A percentile compares a stretch with the other conserved stretches of the same genome.
Evolutionary conservation across 148 eudicot species (phyloP).

Genomic region (Rhododendron kiyosumense): DNA sequence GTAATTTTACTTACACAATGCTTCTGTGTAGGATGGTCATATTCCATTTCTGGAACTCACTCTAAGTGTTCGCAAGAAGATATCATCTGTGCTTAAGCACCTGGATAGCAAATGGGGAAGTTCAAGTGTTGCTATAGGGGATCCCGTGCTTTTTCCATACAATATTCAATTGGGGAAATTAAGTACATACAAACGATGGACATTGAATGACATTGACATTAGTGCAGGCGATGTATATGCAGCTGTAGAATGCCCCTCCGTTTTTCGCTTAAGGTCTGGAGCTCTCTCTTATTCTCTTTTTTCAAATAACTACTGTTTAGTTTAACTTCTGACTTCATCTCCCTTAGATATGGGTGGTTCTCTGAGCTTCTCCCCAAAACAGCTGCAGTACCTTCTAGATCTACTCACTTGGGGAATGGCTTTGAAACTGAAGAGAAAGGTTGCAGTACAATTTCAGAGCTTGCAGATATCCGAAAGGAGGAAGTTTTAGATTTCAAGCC

Average conservation of each 20-base stretch:
- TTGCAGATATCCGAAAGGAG: constrained; percentile 14
- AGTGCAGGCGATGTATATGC: constrained; percentile 62
- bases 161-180: constrained; percentile 24
- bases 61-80: constrained; percentile 68
- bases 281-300: constrained; percentile 2
- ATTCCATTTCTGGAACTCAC: constrained; percentile 84
- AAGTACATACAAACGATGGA: constrained; percentile 50
- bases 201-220: constrained; percentile 37
- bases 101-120: constrained; percentile 73
- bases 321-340: constrained; percentile 25
- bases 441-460: constrained; percentile 11
- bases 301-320: neutral
- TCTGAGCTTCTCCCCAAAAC: constrained; percentile 25
- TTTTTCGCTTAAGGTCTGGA: constrained; percentile 75
- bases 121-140: constrained; percentile 56
- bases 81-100: constrained; percentile 79
- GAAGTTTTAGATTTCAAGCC: constrained; percentile 22
- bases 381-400: constrained; percentile 16
- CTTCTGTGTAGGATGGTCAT: constrained; percentile 60
- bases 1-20: neutral
- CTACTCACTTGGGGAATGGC: constrained; percentile 14
- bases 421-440: constrained; percentile 21
- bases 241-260: constrained; percentile 51
- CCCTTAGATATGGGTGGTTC: constrained; percentile 81
- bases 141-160: constrained; percentile 69